Base-by-base conservation (phyloP, 2,329 filamentous ascomycete genomes). In the Penicillium psychrosexuale region DNA sequence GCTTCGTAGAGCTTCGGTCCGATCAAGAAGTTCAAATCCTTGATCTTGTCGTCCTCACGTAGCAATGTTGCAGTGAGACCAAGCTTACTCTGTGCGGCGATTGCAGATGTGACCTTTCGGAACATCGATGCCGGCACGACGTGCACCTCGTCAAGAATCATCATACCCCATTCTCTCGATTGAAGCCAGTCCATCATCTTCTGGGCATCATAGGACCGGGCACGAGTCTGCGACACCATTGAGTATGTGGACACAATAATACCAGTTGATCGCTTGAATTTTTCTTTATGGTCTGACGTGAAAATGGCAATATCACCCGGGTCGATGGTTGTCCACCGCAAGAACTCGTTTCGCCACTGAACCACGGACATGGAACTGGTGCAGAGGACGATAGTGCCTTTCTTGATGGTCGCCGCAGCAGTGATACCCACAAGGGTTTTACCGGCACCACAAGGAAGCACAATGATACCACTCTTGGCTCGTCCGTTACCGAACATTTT, bases 401-500 rank as follows among this genome's bases (percentile, higher is more conserved):
- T 99, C 73, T 96, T 96, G 74, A 99, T 93, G 4, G 94, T 97
- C 75, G 94, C 97, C 19, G 92, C 94, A 39, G 94, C 94, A 19
- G 94, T 97, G 64, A 99, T 96, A n/a, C 94, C 94, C 15, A 99
- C 94, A 38, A 99, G 78, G 1, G 94, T 99, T 78, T 99, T 99
- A 56, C 94, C 94, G 17, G 94, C 94, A 63, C 94, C 94, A 71
- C 94, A 99, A 17, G 94, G 94, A 64, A 99, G 76, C 53, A 99
- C 94, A 56, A 99, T 99, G 63, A 99, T 95, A 54, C 94, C 94
- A 73, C 91, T 97, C 77, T 96, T 94, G 13, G 94, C 94, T 74
- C 94, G 88, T 47, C 93, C 93, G 69, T 99, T 99, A 69, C 94
- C 93, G 71, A 99, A 99, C 94, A 99, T 99, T 74, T 99, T 99